phyloP scores from a whole-genome alignment of 2,329 filamentous ascomycete species.

The Talaromyces amestolkiae region DNA sequence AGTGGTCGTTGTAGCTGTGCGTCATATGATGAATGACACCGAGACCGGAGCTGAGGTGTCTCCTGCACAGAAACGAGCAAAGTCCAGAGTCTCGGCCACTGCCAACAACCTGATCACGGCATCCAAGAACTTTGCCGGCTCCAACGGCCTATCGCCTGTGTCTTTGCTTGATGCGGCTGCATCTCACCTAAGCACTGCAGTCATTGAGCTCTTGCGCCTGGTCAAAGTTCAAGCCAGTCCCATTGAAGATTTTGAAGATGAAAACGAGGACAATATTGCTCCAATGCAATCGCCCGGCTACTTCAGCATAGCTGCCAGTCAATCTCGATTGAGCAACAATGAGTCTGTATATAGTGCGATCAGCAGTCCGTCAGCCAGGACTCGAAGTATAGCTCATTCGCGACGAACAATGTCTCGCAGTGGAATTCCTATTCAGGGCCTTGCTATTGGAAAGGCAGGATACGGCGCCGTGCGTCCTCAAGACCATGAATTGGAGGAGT shows the following conservation, averaged over 20 bases:
- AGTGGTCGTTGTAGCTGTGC: constrained; percentile 74
- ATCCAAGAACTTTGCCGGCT: constrained; percentile 82
- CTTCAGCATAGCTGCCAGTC: constrained; percentile 58
- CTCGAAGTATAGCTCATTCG: constrained; percentile 33
- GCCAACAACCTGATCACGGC: constrained; percentile 96
- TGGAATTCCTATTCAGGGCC: constrained; percentile 31
- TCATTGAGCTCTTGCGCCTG: constrained; percentile 78
- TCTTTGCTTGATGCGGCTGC: constrained; percentile 90
- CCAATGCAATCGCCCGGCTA: constrained; percentile 68
- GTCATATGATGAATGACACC: constrained; percentile 80
- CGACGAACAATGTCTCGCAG: constrained; percentile 32
- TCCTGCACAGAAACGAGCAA: constrained; percentile 67
- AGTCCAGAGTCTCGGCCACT: constrained; percentile 80
- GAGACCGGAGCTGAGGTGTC: constrained; percentile 55
- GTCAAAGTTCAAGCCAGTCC: constrained; percentile 82
- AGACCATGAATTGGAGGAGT: constrained; percentile 56
- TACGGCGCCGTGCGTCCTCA: constrained; percentile 42
- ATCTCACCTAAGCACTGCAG: constrained; percentile 78
- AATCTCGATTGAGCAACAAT: constrained; percentile 56
- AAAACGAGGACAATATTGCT: constrained; percentile 64
- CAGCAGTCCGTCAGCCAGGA: constrained; percentile 57
- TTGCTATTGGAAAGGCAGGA: constrained; percentile 31
- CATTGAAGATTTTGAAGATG: constrained; percentile 71
- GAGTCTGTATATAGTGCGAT: constrained; percentile 74
- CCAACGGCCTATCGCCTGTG: constrained; percentile 84